Evolutionary conservation across 441 rosid genomes (phyloP).

Genomic region (Croton setiger): DNA sequence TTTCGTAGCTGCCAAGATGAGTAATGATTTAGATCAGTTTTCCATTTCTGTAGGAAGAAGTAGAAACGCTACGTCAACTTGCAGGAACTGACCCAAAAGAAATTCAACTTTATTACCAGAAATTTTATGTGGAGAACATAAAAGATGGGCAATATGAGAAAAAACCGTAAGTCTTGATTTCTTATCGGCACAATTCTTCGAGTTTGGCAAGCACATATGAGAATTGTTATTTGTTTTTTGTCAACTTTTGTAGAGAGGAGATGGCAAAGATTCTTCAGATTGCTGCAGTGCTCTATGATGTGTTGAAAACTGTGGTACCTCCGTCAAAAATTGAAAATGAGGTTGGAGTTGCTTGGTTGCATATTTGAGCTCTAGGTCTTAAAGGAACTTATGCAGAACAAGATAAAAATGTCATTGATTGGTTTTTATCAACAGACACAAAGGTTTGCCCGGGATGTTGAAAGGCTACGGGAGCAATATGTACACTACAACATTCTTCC

Average conservation of each 20-base stretch:
- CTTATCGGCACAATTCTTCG: conserved; percentile 4
- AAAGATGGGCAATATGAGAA: conserved; percentile 50
- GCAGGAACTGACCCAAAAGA: conserved; percentile 66
- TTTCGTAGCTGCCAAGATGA: conserved; percentile 7
- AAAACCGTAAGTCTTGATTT: conserved; percentile 65
- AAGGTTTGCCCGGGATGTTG: conserved; percentile 69
- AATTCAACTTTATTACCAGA: conserved; percentile 64
- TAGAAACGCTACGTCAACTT: conserved; percentile 36
- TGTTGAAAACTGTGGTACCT: conserved; percentile 62
- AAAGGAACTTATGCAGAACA: conserved; percentile 18
- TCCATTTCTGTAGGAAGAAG: conserved; percentile 60
- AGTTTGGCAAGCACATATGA: conserved; percentile 20
- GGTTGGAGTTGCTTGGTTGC: conserved; percentile 42
- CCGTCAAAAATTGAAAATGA: conserved; percentile 44
- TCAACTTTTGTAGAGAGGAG: conserved; percentile 70
- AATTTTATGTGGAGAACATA: conserved; percentile 56
- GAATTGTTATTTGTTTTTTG: conserved; percentile 23
- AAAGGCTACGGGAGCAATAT: conserved; percentile 57
- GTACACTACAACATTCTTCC: conserved; percentile 89
- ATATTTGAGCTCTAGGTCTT: conserved; percentile 9
- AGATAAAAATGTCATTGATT: conserved; percentile 8
- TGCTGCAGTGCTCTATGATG: conserved; percentile 84
- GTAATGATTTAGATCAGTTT: conserved; percentile 13
- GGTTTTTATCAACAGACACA: conserved; percentile 45
- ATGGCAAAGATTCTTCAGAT: conserved; percentile 82